Base-by-base conservation (phyloP, 352 stramenopile species). In the Globisporangium paddicum region DNA sequence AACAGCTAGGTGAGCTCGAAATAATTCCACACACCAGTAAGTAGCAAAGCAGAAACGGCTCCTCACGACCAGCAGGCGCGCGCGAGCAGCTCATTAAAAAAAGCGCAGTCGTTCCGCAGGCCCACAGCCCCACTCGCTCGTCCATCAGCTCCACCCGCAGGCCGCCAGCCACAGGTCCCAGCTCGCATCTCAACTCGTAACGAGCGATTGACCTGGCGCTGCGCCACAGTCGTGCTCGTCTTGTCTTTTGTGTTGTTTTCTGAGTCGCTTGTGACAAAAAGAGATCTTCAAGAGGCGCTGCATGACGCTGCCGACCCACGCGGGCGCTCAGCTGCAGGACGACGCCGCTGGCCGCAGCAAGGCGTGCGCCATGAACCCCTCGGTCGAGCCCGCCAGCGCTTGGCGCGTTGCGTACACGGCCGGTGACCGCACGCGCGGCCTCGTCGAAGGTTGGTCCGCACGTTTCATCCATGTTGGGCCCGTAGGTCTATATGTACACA, bases 401-500 rank as follows among this genome's bases (percentile, higher is more conserved):
- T 91, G 81, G 81, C 66, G 71, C 8, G 51, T 80, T 46, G 67
- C 68, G 45, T 91, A 79, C 63, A 73, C 69, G 4, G 62, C 67
- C 0, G 79, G 79, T 5, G 79, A 89, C 37, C 76, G 75, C 55
- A 58, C 73, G 8, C 77, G 75, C 25, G 75, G 71, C n/a, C 79
- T 86, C 50, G 81, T 89, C n/a, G 81, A 91, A 72, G 73, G 75
- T 80, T 46, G 19, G 64, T 49, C 4, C 5, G 10, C n/a, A n/a
- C n/a, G n/a, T n/a, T 25, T 14, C 16, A 14, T 26, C 42, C 54
- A 21, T 38, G 16, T 64, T 7, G 28, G 28, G 28, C 28, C 28
- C 28, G 28, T 32, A 6, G 28, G 19, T 25, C 38, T 42, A 49
- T 48, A 18, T 30, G 51, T 19, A 41, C 32, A 25, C n/a, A 38